These are phyloP conservation scores for Graphilbum fragrans DNA, from an alignment of 2,329 filamentous ascomycete genomes.

Conservation along the genomic window DNA sequence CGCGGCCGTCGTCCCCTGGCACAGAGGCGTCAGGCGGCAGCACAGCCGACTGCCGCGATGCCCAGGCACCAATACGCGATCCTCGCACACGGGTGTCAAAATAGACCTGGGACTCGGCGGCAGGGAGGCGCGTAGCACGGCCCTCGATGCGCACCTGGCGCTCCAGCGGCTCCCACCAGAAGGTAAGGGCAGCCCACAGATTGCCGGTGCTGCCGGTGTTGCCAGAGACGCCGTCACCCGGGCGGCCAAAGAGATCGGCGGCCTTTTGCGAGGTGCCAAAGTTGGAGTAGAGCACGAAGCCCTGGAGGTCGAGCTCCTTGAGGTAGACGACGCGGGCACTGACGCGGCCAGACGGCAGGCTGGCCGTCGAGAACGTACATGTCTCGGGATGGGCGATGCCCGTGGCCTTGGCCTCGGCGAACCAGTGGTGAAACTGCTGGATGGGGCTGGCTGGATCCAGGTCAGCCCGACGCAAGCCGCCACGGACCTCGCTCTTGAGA, in stretches of 20 bases:
- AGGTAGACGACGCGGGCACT: conserved; percentile 83
- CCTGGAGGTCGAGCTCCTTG: conserved; percentile 74
- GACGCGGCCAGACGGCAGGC: conserved; percentile 71
- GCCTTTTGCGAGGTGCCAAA: conserved; percentile 67
- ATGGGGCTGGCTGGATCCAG: conserved; percentile 55
- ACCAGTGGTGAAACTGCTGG: conserved; percentile 84
- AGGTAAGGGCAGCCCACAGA: conserved; percentile 69
- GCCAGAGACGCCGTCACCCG: conserved; percentile 6
- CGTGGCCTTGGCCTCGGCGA: conserved; percentile 51
- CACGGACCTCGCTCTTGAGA: conserved; percentile 34
- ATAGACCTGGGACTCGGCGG: conserved; percentile 61
- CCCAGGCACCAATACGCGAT: conserved; percentile 83
- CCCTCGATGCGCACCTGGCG: conserved; percentile 89
- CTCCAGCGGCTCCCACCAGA: conserved; percentile 82
- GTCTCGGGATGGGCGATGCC: conserved; percentile 69
- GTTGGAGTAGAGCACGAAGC: conserved; percentile 91
- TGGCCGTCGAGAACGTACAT: conserved; percentile 74
- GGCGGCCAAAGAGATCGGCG: conserved; percentile 41
- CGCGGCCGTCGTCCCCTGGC: conserved; percentile 52
- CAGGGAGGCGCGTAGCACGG: conserved; percentile 48
- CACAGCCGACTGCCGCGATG: conserved; percentile 75
- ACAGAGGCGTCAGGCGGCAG: conserved; percentile 32
- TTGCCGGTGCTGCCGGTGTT: conserved; percentile 33
- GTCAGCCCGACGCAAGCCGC: conserved; percentile 46
- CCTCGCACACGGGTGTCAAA: conserved; percentile 62